Conservation (phyloP, 495 filamentous ascomycete genomes). For the Podospora australis region DNA sequence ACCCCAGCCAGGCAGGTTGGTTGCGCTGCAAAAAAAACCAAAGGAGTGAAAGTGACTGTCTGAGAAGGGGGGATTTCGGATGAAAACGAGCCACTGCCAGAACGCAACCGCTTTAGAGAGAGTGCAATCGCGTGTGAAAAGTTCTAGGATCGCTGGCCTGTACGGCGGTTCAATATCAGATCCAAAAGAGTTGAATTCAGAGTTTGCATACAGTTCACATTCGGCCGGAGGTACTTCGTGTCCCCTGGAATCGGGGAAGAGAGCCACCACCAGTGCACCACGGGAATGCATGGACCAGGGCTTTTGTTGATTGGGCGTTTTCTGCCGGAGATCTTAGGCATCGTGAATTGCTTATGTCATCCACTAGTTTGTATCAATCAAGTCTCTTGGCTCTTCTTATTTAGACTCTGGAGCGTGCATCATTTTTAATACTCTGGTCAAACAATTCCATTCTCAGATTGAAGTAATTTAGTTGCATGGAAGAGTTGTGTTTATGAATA, state of each 20-base stretch:
- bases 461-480: no score
- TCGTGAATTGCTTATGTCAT: background rate
- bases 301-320: background rate
- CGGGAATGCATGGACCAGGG: background rate
- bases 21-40: background rate
- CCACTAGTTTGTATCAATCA: background rate
- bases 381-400: no score
- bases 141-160: no score
- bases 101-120: no score
- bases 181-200: background rate
- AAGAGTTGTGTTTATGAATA: no score
- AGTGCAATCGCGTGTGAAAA: no score
- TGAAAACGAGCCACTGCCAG: no score
- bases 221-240: background rate
- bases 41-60: no score
- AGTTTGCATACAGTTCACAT: slow-evolving; percentile 1
- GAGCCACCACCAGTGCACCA: background rate
- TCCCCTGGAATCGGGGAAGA: background rate
- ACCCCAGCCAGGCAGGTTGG: background rate
- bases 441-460: no score
- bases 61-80: no score
- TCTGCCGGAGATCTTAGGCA: background rate
- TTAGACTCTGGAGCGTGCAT: no score
- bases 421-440: no score
- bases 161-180: background rate